phyloP scores from a whole-genome alignment of 495 filamentous ascomycete genomes.

The Aspergillus bertholletiae region DNA sequence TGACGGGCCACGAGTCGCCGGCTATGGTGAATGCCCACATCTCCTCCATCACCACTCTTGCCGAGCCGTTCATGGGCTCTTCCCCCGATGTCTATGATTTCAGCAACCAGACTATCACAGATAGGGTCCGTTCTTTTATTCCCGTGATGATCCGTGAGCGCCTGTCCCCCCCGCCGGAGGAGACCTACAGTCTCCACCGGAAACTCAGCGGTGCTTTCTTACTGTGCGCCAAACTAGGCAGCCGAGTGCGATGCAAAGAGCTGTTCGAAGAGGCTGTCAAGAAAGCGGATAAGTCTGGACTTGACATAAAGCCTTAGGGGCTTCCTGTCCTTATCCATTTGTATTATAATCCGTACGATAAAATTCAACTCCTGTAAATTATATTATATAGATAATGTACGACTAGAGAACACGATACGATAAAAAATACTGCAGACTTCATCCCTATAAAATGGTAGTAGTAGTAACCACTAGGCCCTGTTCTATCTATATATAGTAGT shows the following conservation, averaged over 20 bases:
- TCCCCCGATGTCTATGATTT: conserved; percentile 91
- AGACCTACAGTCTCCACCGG: conserved; percentile 94
- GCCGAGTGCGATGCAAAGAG: conserved; percentile 73
- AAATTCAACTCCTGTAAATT: conserved; percentile 2
- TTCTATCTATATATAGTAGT: no score
- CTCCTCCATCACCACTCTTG: conserved; percentile 76
- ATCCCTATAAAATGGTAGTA: no score
- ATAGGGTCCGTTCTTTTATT: conserved; percentile 79
- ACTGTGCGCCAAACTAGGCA: conserved; percentile 82
- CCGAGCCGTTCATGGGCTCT: conserved; percentile 77
- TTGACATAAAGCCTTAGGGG: conserved; percentile 5
- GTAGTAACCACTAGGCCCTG: no score
- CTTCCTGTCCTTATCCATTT: not conserved
- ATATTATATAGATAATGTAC: conserved; percentile 2
- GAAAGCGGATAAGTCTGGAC: conserved; percentile 35
- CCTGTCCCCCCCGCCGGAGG: conserved; percentile 87
- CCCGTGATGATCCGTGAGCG: conserved; percentile 89
- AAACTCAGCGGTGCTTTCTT: conserved; percentile 96
- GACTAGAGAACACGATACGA: not conserved
- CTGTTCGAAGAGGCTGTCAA: conserved; percentile 69
- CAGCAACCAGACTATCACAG: conserved; percentile 89
- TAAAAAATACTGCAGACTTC: no score
- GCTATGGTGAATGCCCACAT: conserved; percentile 87
- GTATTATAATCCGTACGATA: not conserved
- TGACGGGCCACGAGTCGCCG: conserved; percentile 81